Percentiles rank a stretch among this genome's conserved stretches.
Conservation (phyloP, 1,139 yeast genomes). For the Blastobotrys aristatus region DNA sequence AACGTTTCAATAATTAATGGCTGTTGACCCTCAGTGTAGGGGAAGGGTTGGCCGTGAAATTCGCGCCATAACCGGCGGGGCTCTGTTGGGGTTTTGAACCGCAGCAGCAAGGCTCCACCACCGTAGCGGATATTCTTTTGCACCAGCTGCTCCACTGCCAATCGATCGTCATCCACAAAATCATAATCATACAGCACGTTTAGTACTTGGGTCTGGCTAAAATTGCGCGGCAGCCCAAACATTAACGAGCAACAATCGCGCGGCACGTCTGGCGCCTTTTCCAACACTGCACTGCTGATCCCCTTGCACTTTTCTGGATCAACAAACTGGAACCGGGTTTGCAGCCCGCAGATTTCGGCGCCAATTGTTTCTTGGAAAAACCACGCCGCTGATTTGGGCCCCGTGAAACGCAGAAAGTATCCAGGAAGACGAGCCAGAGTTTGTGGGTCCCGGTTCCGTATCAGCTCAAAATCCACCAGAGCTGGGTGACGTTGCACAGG, state of each 20-base stretch:
- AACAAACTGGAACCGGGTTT: slow-evolving; percentile 44
- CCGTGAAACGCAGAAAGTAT: slow-evolving; percentile 50
- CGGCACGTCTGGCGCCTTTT: slow-evolving; percentile 16
- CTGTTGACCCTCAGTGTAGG: slow-evolving; percentile 28
- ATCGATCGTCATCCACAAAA: slow-evolving; percentile 32
- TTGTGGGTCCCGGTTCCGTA: slow-evolving; percentile 47
- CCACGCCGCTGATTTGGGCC: slow-evolving; percentile 45
- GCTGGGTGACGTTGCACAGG: slow-evolving; percentile 16
- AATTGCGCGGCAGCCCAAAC: slow-evolving; percentile 38
- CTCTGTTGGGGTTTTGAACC: slow-evolving; percentile 46
- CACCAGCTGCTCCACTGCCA: slow-evolving; percentile 33
- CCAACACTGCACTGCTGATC: slow-evolving; percentile 24
- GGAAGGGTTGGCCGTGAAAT: slow-evolving; percentile 46
- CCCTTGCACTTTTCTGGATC: slow-evolving; percentile 28
- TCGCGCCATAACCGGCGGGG: slow-evolving; percentile 53
- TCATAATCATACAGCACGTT: slow-evolving; percentile 43
- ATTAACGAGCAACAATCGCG: slow-evolving; percentile 35
- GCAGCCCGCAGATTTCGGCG: slow-evolving; percentile 48
- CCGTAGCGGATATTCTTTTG: slow-evolving; percentile 30
- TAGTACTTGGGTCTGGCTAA: slow-evolving; percentile 28
- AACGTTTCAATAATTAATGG: slow-evolving; percentile 38
- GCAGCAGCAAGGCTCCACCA: slow-evolving; percentile 40
- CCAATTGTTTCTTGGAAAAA: slow-evolving; percentile 47
- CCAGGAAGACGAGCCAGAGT: slow-evolving; percentile 43
- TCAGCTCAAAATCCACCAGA: slow-evolving; percentile 26